Evolutionary conservation across 768 basidiomycete genomes (phyloP), one percentile per base, ranked within the genome.

Genomic region (Inosperma sp.): DNA sequence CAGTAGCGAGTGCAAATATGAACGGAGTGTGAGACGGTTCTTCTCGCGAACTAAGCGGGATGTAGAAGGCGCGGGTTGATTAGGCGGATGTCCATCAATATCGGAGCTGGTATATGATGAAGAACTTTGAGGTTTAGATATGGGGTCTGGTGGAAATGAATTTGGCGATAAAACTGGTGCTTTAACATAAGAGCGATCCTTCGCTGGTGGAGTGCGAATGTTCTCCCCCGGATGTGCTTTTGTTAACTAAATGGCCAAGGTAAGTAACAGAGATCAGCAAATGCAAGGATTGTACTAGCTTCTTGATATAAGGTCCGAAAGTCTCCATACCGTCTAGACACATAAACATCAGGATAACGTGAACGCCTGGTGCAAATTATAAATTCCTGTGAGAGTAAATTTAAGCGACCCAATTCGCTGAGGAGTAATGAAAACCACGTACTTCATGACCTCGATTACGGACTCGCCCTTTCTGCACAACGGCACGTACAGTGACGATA

Each of bases 281-380:
- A 37, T 25, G 8, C 23, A 9, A 27, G 30, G 7, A 42, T 13
- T 6, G 40, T 26, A 64, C 62, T 64, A 56, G 88, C 93, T 75
- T 96, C 92, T 41, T 83, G 79, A 2, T 85, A 83, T 14, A 99
- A 77, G 2, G 92, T 88, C 63, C 76, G 86, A 67, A 99, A 99
- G 65, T 99, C 96, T 6, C 95, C 95, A 64, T 98, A 93, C 56
- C 96, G 78, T 51, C 96, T 78, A 1, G 92, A 88, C 4, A 98
- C 96, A 66, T 82, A 93, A 2, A 92, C 77, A 56, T 96, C 93
- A 2, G 74, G 77, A 55, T 77, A 76, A 12, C 81, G 75, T 5
- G 82, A 79, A 34, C 93, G 77, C 13, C 85, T 78, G 0, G 94
- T 98, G 25, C 92, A 82, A 25, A 99, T 82, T 58, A 99, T 84